Conservation (phyloP, 2,329 filamentous ascomycete species). For the Bertia moriformis region DNA sequence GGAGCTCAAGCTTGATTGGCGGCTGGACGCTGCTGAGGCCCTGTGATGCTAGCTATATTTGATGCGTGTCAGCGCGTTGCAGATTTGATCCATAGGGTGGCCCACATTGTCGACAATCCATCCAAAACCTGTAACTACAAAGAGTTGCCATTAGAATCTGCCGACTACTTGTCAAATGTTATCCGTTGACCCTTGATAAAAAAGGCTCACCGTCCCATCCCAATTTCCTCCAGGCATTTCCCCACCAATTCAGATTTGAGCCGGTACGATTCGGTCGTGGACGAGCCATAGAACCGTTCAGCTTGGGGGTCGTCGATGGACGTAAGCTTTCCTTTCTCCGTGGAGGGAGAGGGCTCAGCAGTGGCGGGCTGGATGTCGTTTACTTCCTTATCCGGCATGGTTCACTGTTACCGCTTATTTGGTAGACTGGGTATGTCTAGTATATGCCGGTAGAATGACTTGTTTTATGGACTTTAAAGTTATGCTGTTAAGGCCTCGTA, state of each 20-base stretch:
- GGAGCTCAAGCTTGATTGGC: conserved; percentile 17
- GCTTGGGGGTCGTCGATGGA: conserved; percentile 12
- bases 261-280: conserved; percentile 13
- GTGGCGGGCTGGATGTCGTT: too few species aligned
- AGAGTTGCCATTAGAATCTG: conserved; percentile 77
- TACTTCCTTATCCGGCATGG: too few species aligned
- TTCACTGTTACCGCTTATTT: too few species aligned
- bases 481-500: too few species aligned
- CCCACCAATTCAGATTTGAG: conserved; percentile 17
- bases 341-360: too few species aligned
- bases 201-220: conserved; percentile 16
- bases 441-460: too few species aligned
- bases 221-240: conserved; percentile 12
- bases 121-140: conserved; percentile 67
- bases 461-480: too few species aligned
- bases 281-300: conserved; percentile 20
- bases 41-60: conserved; percentile 8
- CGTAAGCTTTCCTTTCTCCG: neutral
- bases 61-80: too few species aligned
- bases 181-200: neutral
- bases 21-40: conserved; percentile 18
- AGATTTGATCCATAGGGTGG: too few species aligned
- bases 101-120: conserved; percentile 85
- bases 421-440: too few species aligned
- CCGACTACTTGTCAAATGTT: neutral